Evolutionary conservation across 805 yeast species (phyloP).

Genomic region (Myxozyma kluyveri): DNA sequence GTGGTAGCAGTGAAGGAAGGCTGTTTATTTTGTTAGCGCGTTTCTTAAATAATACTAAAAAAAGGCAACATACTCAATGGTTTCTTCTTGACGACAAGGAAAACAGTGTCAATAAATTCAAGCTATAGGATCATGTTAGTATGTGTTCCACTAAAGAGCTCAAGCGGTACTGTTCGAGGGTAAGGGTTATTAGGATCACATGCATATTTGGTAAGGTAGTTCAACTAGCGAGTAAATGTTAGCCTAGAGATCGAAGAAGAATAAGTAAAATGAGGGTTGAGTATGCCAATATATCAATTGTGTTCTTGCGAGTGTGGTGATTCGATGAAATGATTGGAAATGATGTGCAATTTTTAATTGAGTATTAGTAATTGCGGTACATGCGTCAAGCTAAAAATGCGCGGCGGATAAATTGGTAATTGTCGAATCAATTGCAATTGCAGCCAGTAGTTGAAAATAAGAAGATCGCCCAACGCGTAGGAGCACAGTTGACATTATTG

Average conservation of each 20-base stretch:
- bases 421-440: background rate
- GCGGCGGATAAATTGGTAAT: background rate
- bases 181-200: slow-evolving; percentile 16
- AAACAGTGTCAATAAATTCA: slow-evolving; percentile 88
- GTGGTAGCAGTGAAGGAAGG: slow-evolving; percentile 93
- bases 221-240: too few species aligned
- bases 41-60: background rate
- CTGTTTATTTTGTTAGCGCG: slow-evolving; percentile 3
- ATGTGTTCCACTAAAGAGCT: background rate
- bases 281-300: too few species aligned
- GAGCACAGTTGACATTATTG: too few species aligned
- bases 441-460: too few species aligned
- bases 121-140: slow-evolving; percentile 35
- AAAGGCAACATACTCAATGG: slow-evolving; percentile 51
- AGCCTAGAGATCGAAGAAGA: too few species aligned
- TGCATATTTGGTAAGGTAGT: slow-evolving; percentile 79
- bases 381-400: too few species aligned
- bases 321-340: too few species aligned
- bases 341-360: too few species aligned
- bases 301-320: too few species aligned
- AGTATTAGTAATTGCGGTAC: too few species aligned
- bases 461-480: too few species aligned
- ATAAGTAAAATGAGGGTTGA: too few species aligned
- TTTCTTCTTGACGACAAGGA: slow-evolving; percentile 87
- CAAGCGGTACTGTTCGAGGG: background rate